A percentile compares a stretch with the other conserved stretches of the same genome.
Evolutionary conservation across 495 filamentous ascomycete genomes (phyloP).

Genomic region (Bacidia gigantensis): DNA sequence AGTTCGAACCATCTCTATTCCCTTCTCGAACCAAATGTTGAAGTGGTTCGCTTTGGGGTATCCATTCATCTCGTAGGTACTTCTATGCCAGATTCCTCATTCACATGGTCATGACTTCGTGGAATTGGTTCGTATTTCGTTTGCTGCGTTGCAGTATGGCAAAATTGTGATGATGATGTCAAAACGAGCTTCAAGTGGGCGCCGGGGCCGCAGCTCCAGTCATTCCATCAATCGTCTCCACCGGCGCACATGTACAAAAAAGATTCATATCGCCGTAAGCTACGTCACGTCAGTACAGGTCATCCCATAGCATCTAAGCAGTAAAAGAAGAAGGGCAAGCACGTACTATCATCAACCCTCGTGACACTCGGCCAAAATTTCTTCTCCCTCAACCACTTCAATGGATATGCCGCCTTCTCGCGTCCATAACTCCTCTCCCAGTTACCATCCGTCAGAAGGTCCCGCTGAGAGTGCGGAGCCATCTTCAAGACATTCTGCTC

Average conservation of each 20-base stretch:
- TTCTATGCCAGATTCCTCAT: too few species aligned
- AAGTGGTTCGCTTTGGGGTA: neutral
- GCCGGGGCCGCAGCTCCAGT: constrained; percentile 20
- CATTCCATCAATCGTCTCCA: constrained; percentile 41
- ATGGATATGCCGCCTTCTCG: constrained; percentile 78
- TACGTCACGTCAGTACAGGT: constrained; percentile 28
- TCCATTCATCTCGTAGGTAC: neutral
- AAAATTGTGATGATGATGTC: neutral
- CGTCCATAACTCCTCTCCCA: constrained; percentile 72
- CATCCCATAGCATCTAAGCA: neutral
- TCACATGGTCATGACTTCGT: too few species aligned
- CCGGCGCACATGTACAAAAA: constrained; percentile 88
- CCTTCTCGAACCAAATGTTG: constrained; percentile 3
- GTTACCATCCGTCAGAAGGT: constrained; percentile 55
- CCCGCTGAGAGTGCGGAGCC: constrained; percentile 76
- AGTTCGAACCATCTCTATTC: too few species aligned
- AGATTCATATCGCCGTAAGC: constrained; percentile 87
- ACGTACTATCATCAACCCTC: constrained; percentile 76
- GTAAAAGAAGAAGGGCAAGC: neutral
- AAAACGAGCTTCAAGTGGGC: constrained; percentile 17
- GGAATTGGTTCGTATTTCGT: too few species aligned
- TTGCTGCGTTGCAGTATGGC: neutral
- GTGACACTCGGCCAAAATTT: constrained; percentile 97
- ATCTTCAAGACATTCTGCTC: constrained; percentile 88
- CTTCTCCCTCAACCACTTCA: constrained; percentile 79